These are phyloP conservation scores for Cronartium quercuum DNA, from an alignment of 1,284 basidiomycete genomes.

Conservation along the genomic window DNA sequence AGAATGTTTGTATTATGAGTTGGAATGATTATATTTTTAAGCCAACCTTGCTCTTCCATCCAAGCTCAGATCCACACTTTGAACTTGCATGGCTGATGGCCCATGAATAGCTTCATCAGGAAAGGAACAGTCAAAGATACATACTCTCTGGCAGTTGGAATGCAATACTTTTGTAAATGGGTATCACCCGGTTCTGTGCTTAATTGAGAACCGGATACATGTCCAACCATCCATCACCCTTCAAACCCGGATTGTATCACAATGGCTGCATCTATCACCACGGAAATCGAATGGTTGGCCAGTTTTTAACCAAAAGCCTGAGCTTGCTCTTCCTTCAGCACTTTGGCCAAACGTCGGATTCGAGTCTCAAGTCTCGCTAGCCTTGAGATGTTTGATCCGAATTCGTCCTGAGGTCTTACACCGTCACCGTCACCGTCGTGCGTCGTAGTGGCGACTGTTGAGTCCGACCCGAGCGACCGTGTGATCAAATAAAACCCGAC, in stretches of 20 bases:
- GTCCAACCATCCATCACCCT: slow-evolving; percentile 12
- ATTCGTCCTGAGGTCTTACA: too few species aligned
- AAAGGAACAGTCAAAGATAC: slow-evolving; percentile 13
- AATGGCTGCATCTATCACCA: not conserved
- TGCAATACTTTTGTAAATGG: slow-evolving; percentile 6
- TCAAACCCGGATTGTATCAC: slow-evolving; percentile 12
- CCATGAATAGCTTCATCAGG: not conserved
- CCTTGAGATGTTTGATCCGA: too few species aligned
- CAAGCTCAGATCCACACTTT: slow-evolving; percentile 9
- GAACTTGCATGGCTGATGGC: not conserved
- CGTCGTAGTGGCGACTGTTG: too few species aligned
- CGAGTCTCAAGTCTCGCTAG: too few species aligned
- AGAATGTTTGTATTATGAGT: slow-evolving; percentile 6
- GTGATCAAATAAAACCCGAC: too few species aligned
- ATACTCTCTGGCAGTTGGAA: not conserved
- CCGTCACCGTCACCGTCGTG: too few species aligned
- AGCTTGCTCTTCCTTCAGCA: not conserved
- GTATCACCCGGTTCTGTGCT: not conserved
- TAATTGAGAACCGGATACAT: slow-evolving; percentile 5
- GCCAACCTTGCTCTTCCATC: slow-evolving; percentile 1
- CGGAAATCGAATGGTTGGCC: not conserved
- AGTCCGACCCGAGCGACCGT: too few species aligned
- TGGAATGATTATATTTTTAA: slow-evolving; percentile 2
- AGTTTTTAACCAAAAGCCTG: not conserved
- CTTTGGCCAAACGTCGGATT: too few species aligned